phyloP scores from a whole-genome alignment of 495 filamentous ascomycete species.

The Aspergillus incahuasiensis region DNA sequence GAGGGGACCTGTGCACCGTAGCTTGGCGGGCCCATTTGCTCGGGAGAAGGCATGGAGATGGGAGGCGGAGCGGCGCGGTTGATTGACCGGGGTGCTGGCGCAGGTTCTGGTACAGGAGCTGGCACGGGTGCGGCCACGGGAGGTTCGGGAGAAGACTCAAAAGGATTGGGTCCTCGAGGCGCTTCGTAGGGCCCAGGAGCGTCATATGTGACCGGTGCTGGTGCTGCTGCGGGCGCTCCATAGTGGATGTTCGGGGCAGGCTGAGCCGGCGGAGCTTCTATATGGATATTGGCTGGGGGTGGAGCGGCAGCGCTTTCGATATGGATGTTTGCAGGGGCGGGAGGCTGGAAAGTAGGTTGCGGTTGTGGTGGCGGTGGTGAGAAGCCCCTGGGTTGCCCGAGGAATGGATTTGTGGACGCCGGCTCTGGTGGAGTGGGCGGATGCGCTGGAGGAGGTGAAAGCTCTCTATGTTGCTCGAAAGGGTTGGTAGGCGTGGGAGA shows the following conservation, averaged over 20 bases:
- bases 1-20: slow-evolving; percentile 16
- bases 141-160: not conserved
- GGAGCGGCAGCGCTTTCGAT: slow-evolving; percentile 4
- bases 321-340: not conserved
- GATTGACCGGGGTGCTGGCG: slow-evolving; percentile 4
- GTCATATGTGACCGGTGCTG: not conserved
- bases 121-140: not conserved
- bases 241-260: slow-evolving; percentile 1
- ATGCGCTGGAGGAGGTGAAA: not conserved
- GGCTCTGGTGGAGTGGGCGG: not conserved
- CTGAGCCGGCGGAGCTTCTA: slow-evolving; percentile 5
- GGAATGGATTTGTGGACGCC: not conserved
- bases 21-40: slow-evolving; percentile 26
- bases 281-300: slow-evolving; percentile 7
- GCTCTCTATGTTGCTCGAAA: slow-evolving; percentile 4
- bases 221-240: not conserved
- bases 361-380: slow-evolving; percentile 1
- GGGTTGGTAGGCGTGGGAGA: slow-evolving; percentile 3
- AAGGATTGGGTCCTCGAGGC: not conserved
- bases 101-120: not conserved
- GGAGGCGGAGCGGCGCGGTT: slow-evolving; percentile 11
- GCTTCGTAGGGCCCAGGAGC: slow-evolving; percentile 3
- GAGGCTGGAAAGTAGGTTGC: not conserved
- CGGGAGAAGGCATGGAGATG: slow-evolving; percentile 16
- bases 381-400: not conserved